A percentile compares a stretch with the other conserved stretches of the same genome.
Evolutionary conservation across 805 yeast genomes (phyloP).

Genomic region (Komagataella pastoris): DNA sequence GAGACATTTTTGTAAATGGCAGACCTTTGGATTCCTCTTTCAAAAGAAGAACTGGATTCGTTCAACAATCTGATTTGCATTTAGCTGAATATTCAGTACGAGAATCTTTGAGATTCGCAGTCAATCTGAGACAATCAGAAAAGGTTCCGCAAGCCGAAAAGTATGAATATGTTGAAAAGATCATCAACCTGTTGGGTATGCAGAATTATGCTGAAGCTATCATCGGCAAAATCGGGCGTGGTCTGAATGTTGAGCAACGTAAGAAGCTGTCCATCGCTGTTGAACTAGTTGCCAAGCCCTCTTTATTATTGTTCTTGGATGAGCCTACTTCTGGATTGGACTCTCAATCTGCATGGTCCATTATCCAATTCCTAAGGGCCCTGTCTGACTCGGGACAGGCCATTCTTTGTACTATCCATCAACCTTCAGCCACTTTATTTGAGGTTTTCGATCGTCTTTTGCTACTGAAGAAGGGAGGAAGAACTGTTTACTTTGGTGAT

Average conservation of each 20-base stretch:
- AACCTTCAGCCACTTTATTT: constrained; percentile 33
- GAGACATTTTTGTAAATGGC: constrained; percentile 44
- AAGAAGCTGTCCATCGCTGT: constrained; percentile 42
- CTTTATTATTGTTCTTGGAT: constrained; percentile 37
- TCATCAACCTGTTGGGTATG: constrained; percentile 26
- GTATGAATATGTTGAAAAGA: constrained; percentile 26
- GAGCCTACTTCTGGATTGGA: constrained; percentile 53
- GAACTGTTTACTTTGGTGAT: constrained; percentile 41
- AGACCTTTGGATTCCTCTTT: constrained; percentile 31
- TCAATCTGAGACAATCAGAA: constrained; percentile 30
- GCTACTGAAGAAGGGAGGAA: constrained; percentile 36
- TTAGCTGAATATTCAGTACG: constrained; percentile 36
- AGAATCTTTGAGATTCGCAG: constrained; percentile 35
- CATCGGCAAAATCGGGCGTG: constrained; percentile 30
- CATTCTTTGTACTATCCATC: constrained; percentile 45
- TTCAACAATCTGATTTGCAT: constrained; percentile 43
- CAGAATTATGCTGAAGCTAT: constrained; percentile 36
- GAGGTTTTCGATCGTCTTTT: constrained; percentile 28
- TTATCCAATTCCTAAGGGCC: constrained; percentile 33
- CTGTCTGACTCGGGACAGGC: constrained; percentile 42
- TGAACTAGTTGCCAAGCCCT: constrained; percentile 41
- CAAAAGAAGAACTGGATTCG: constrained; percentile 41
- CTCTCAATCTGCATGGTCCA: constrained; percentile 47
- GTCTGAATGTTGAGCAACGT: constrained; percentile 41
- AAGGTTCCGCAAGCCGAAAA: constrained; percentile 27